A percentile compares a stretch with the other conserved stretches of the same genome.
phyloP scores from a whole-genome alignment of 345 rosid species.

The Euphorbia pulcherrima region DNA sequence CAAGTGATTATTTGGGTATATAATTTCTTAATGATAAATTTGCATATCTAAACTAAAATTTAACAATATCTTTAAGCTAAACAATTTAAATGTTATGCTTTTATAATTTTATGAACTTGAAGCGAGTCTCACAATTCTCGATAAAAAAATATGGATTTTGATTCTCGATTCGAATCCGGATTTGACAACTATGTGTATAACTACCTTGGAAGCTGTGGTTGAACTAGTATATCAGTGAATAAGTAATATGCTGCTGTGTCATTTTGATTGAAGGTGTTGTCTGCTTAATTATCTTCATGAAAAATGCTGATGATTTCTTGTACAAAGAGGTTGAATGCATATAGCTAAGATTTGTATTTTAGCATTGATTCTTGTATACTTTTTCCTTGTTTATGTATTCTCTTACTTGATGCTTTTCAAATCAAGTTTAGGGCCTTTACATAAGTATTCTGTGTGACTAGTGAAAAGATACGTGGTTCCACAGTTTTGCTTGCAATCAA shows the following conservation, averaged over 20 bases:
- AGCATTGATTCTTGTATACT: neutral
- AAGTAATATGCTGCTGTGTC: neutral
- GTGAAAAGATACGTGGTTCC: slow-evolving; percentile 7
- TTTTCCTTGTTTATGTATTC: neutral
- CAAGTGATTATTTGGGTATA: too few species aligned
- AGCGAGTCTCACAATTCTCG: too few species aligned
- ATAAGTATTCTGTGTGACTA: neutral
- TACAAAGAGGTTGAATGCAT: neutral
- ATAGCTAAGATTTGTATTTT: neutral
- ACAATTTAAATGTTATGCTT: too few species aligned
- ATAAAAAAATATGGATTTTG: too few species aligned
- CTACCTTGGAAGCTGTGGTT: too few species aligned
- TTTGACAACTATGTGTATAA: too few species aligned
- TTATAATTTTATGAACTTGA: too few species aligned
- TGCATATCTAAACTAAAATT: too few species aligned
- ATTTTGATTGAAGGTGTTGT: too few species aligned
- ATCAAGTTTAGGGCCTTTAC: neutral
- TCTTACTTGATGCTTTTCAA: neutral
- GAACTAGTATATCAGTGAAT: neutral
- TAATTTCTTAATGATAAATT: too few species aligned
- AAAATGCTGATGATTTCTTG: neutral
- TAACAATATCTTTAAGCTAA: too few species aligned
- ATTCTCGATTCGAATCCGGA: too few species aligned
- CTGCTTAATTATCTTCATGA: neutral
- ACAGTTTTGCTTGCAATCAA: slow-evolving; percentile 19